These are phyloP conservation scores for Mucor sp. DNA, from an alignment of 371 early-diverging fungal species.

Conservation along the genomic window DNA sequence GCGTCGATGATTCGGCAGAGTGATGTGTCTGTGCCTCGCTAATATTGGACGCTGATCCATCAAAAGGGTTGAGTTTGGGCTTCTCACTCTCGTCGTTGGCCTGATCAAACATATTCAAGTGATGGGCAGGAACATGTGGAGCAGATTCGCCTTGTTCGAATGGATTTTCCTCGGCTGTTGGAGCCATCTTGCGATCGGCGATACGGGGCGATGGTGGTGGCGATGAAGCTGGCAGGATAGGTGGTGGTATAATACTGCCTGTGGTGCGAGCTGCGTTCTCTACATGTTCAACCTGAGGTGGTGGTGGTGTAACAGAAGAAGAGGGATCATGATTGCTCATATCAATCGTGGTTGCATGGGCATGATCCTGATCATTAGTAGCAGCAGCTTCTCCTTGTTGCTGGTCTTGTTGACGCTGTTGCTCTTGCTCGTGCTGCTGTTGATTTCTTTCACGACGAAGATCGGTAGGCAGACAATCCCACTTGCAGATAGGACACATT, in stretches of 20 bases:
- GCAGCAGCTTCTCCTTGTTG: not conserved
- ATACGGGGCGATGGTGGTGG: not conserved
- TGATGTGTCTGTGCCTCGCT: not conserved
- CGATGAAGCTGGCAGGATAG: not conserved
- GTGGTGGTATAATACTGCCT: conserved; percentile 4
- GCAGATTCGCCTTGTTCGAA: not conserved
- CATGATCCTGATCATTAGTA: not conserved
- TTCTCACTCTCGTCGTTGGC: not conserved
- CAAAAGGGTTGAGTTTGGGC: not conserved
- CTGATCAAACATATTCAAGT: not conserved
- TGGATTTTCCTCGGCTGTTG: not conserved
- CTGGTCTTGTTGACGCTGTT: not conserved
- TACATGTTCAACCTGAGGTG: not conserved
- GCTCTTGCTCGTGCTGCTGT: not conserved
- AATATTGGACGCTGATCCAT: not conserved
- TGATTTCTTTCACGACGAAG: conserved; percentile 23
- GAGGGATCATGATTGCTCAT: not conserved
- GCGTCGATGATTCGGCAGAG: not conserved
- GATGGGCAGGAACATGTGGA: not conserved
- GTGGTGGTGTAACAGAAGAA: not conserved
- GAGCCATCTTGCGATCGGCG: not conserved
- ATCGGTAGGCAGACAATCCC: conserved; percentile 37
- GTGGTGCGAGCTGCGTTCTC: not conserved
- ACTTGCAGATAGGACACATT: conserved; percentile 42
- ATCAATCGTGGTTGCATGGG: not conserved